A percentile compares a stretch with the other conserved stretches of the same genome.
phyloP scores from a whole-genome alignment of 1,284 basidiomycete species.

The Pseudozyma pruni region DNA sequence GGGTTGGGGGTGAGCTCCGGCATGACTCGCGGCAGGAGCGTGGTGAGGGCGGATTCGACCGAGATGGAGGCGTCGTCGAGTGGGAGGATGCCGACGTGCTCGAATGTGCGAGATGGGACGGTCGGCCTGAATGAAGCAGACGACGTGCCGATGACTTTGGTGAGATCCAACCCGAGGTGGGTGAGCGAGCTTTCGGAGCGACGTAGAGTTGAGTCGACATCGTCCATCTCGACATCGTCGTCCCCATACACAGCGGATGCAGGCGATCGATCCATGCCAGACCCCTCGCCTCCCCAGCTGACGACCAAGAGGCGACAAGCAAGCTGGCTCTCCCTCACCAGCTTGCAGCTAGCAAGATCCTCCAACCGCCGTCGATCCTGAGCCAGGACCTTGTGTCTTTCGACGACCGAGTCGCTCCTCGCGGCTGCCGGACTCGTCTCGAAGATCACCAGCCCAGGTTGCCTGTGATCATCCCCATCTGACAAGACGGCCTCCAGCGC shows the following conservation, averaged over 20 bases:
- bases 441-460: conserved; percentile 43
- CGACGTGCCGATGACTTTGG: not conserved
- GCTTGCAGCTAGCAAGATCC: conserved; percentile 13
- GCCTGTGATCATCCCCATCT: conserved; percentile 11
- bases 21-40: conserved; percentile 14
- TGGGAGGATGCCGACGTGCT: conserved; percentile 26
- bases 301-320: conserved; percentile 34
- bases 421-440: conserved; percentile 29
- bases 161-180: conserved; percentile 11
- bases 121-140: too few species aligned
- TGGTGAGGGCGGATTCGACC: conserved; percentile 14
- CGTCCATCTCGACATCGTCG: conserved; percentile 25
- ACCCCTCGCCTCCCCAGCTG: conserved; percentile 14
- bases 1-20: conserved; percentile 28
- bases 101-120: conserved; percentile 11
- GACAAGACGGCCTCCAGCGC: conserved; percentile 12
- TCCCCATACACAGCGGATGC: not conserved
- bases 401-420: conserved; percentile 8
- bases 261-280: not conserved
- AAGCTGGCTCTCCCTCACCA: conserved; percentile 15
- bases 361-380: conserved; percentile 26
- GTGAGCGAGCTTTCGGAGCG: conserved; percentile 1
- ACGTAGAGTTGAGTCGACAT: not conserved
- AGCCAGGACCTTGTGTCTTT: conserved; percentile 2
- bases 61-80: conserved; percentile 35